Evolutionary conservation across 352 stramenopile genomes (phyloP), one percentile per base, ranked within the genome.

Genomic region (Pythium grandisporangium): DNA sequence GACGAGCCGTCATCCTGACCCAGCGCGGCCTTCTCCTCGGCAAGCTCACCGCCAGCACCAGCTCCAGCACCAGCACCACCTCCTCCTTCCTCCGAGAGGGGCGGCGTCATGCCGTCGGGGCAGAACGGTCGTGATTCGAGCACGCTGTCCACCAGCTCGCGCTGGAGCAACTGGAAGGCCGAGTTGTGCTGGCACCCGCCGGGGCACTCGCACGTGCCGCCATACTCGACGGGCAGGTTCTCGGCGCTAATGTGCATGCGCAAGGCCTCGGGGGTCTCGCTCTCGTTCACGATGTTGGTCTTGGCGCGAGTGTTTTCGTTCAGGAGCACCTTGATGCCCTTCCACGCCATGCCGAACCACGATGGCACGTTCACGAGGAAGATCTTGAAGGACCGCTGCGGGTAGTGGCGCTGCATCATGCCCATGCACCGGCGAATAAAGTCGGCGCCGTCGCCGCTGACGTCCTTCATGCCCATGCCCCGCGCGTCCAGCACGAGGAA

Each of bases 321-420:
- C 43, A 96, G 37, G 2, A 96, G 46, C 14, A 79, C 75, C 45
- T 90, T 87, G 45, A 96, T 79, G 14, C 81, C 72, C 49, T 95
- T 95, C 86, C 86, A 96, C 22, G 78, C 70, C 57, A 96, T 84
- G 23, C 77, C 84, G 49, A 96, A 96, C 82, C 82, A 96, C 14
- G 72, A 89, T 14, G 84, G 84, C 2, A 93, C 86, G 45, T 96
- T 95, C 34, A 96, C 62, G 33, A 96, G 75, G 47, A 95, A 95
- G 43, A 96, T 96, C 56, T 94, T 94, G 66, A 78, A 85, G 32
- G 77, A 95, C 5, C 78, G 67, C 58, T 95, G 80, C 14, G 81
- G 78, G 41, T 95, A 96, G 56, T 96, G 79, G 10, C 62, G 62
- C 49, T 91, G 76, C 67, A 95, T 90, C 45, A 81, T 71, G n/a